phyloP scores from a whole-genome alignment of 2,329 filamentous ascomycete genomes.

The Mycogone perniciosa region DNA sequence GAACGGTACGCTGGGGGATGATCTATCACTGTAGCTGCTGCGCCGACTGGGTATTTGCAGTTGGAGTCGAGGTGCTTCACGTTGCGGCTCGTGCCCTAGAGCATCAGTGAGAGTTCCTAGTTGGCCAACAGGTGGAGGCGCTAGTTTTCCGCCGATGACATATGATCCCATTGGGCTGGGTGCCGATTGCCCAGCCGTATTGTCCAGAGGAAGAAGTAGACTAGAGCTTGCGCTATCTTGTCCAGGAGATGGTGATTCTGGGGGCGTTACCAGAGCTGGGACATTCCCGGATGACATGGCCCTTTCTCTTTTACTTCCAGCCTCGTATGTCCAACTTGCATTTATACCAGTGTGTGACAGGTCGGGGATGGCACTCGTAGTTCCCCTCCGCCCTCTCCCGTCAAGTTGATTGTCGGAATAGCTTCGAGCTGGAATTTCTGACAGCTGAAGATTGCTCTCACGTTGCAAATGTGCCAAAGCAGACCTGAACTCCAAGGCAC shows the following conservation, averaged over 20 bases:
- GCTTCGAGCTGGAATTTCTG: slow-evolving; percentile 61
- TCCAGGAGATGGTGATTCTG: neutral
- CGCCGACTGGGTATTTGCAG: slow-evolving; percentile 43
- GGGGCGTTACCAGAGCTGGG: slow-evolving; percentile 3
- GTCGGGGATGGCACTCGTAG: slow-evolving; percentile 21
- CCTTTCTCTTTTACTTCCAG: slow-evolving; percentile 14
- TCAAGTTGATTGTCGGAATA: slow-evolving; percentile 30
- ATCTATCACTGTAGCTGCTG: slow-evolving; percentile 37
- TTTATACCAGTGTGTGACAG: slow-evolving; percentile 12
- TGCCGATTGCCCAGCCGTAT: slow-evolving; percentile 18
- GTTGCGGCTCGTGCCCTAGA: neutral
- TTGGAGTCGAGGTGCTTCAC: slow-evolving; percentile 25
- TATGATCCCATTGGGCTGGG: slow-evolving; percentile 27
- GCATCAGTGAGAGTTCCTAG: slow-evolving; percentile 8
- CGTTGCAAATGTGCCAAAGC: slow-evolving; percentile 81
- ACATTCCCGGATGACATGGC: slow-evolving; percentile 14
- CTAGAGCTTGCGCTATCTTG: slow-evolving; percentile 1
- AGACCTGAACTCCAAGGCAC: slow-evolving; percentile 87
- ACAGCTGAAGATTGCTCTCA: slow-evolving; percentile 67
- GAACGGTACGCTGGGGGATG: slow-evolving; percentile 56
- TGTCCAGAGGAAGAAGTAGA: neutral
- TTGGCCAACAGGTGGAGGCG: slow-evolving; percentile 32
- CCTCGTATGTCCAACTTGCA: slow-evolving; percentile 5
- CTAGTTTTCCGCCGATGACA: slow-evolving; percentile 35
- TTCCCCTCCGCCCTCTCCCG: slow-evolving; percentile 21